Base-by-base conservation (phyloP, 805 yeast species). In the Wilhelminamyces savonicus region DNA sequence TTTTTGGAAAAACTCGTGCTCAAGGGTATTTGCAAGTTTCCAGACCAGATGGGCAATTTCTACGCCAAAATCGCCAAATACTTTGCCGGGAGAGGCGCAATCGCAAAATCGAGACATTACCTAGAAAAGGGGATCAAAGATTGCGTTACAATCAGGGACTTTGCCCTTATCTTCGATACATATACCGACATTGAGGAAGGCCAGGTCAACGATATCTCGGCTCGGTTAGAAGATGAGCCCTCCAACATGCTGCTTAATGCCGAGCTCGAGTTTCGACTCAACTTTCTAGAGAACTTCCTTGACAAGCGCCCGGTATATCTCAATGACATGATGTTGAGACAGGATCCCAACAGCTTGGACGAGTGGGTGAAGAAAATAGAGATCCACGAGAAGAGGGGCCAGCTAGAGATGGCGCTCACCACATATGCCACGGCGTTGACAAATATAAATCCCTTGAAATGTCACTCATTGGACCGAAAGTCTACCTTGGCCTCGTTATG, bases 311-410 rank as follows among this genome's bases (percentile, higher is more conserved):
- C 71, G 1, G 50, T 81, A 19, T 48, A 78, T 25, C 42, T 82
- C 9, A 85, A 74, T 46, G 94, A 85, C 44, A 75, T 85, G 17
- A 61, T 72, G 35, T 43, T 87, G 4, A 64, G 82, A 24, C 79
- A 75, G 40, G 71, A 78, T 43, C 59, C 71, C 1, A 71, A 84
- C 44, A 69, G 74, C 35, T 72, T 83, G 4, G 69, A 64, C 17
- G 69, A 67, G 30, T 90, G 97, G 97, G 52, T 77, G 24, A 71
- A 72, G 28, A 62, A 94, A 31, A 65, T 76, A 0, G 56, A 59
- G 0, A 39, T 81, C 1, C 66, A 62, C 39, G 63, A 65, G 12
- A 44, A 58, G 3, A 49, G 56, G 4, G 62, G 68, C 15, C n/a
- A 25, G 4, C 41, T 62, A 21, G 46, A 59, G 11, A 47, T 40